Evolutionary conservation across 176 grass and related monocot genomes (phyloP), one percentile per base, ranked within the genome.

Genomic region (Carex kokanica): DNA sequence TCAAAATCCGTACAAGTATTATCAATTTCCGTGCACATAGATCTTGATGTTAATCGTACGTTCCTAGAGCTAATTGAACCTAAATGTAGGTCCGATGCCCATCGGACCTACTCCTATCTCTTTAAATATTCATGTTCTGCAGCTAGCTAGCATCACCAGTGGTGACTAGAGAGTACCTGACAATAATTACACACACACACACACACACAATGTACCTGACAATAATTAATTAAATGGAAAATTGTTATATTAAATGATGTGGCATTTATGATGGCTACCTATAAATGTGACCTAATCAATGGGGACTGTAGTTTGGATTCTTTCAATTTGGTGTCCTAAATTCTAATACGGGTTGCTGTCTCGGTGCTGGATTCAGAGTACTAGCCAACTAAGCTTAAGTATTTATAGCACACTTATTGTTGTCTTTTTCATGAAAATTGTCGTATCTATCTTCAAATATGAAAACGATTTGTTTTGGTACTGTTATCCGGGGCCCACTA

Each of bases 331-430:
- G 73, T 78, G 51, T 56, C 73, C 51, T 78, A 56, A 78, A 78
- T 78, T 78, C 73, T 32, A 78, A 78, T 56, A 78, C 0, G 73
- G 49, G 51, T 78, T 78, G 73, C 47, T 78, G 73, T 78, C 73
- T 17, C 51, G 24, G 49, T 77, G 45, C 73, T 78, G 24, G 73
- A 78, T 78, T 78, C 73, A 78, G 51, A 56, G 73, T 29, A 55
- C 24, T 56, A 32, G 73, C 73, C 73, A 77, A 77, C 72, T 77
- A 77, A 77, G 72, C 21, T 24, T 0, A 18, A 78, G 51, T 56
- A 55, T 74, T 77, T 78, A 78, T 78, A 78, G 47, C 73, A 78
- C 24, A 56, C 56, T 78, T 32, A 56, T 78, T 78, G 12, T 78
- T 55, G 14, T 78, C 49, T 78, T 78, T 77, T 78, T 78, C 73